Conservation (phyloP, 169 alveolate genomes). For the Plasmodium relictum region DNA sequence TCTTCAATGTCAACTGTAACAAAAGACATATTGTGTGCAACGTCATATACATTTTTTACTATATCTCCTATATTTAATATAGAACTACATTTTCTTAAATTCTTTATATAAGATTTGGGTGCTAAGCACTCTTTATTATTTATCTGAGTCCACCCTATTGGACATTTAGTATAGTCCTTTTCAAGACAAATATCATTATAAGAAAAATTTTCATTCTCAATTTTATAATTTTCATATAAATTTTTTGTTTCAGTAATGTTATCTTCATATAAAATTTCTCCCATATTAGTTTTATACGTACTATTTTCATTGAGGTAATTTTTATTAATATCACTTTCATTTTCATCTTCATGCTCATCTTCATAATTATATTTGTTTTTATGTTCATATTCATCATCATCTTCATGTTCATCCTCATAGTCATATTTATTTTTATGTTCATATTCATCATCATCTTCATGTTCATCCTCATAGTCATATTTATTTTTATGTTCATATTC, state of each 20-base stretch:
- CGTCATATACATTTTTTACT: slow-evolving; percentile 38
- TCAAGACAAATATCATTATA: slow-evolving; percentile 30
- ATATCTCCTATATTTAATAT: slow-evolving; percentile 54
- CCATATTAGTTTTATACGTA: too few relatives aligned
- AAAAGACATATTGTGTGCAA: slow-evolving; percentile 75
- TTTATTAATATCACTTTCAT: background rate
- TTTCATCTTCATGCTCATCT: background rate
- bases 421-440: background rate
- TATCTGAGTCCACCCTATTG: slow-evolving; percentile 56
- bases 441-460: too few relatives aligned
- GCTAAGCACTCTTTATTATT: slow-evolving; percentile 44
- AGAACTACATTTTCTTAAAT: slow-evolving; percentile 52
- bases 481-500: background rate
- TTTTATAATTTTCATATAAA: slow-evolving; percentile 14
- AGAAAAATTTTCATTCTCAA: slow-evolving; percentile 28
- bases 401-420: background rate
- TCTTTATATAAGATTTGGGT: slow-evolving; percentile 17
- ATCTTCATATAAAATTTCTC: too few relatives aligned
- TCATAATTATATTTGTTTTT: background rate
- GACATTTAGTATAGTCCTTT: slow-evolving; percentile 36
- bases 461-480: too few relatives aligned
- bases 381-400: background rate
- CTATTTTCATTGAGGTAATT: background rate
- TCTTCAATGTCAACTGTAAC: slow-evolving; percentile 24
- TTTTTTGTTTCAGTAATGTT: slow-evolving; percentile 27